These are phyloP conservation scores for Panus rudis DNA, from an alignment of 768 basidiomycete genomes.

Conservation along the genomic window DNA sequence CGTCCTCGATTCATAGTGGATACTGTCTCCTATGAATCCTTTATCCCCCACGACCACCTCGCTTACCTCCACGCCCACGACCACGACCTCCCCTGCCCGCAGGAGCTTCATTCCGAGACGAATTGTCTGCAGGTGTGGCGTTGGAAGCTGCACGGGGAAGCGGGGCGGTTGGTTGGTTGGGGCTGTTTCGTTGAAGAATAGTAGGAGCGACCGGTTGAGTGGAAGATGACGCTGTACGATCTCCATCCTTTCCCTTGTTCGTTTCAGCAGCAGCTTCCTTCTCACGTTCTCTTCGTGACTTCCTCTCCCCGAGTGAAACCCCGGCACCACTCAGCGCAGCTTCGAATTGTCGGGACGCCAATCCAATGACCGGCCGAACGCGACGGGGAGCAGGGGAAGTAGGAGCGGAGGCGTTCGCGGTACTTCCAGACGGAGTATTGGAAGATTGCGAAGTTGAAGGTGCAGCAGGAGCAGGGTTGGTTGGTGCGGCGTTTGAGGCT, in stretches of 20 bases:
- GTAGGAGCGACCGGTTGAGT: not conserved
- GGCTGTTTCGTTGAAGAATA: not conserved
- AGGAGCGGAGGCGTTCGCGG: slow-evolving; percentile 6
- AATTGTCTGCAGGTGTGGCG: slow-evolving; percentile 14
- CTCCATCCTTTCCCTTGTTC: slow-evolving; percentile 2
- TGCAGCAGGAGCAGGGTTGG: slow-evolving; percentile 17
- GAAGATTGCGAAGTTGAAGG: slow-evolving; percentile 14
- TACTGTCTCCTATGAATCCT: not conserved
- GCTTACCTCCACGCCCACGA: slow-evolving; percentile 14
- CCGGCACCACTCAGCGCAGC: slow-evolving; percentile 64
- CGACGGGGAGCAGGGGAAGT: slow-evolving; percentile 25
- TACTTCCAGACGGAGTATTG: slow-evolving; percentile 6
- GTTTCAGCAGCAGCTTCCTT: slow-evolving; percentile 7
- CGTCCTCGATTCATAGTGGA: too few relatives aligned
- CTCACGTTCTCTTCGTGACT: slow-evolving; percentile 30
- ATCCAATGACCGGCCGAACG: slow-evolving; percentile 51
- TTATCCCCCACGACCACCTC: not conserved
- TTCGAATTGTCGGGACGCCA: slow-evolving; percentile 64
- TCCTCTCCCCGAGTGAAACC: slow-evolving; percentile 30
- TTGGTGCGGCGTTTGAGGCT: not conserved
- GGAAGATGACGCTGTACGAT: not conserved
- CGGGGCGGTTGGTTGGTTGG: slow-evolving; percentile 5
- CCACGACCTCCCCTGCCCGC: slow-evolving; percentile 10
- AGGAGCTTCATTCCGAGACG: slow-evolving; percentile 4
- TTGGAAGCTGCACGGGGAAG: slow-evolving; percentile 15